These are phyloP conservation scores for Pseudopithomyces maydicus DNA, from an alignment of 2,329 filamentous ascomycete genomes.

Conservation along the genomic window DNA sequence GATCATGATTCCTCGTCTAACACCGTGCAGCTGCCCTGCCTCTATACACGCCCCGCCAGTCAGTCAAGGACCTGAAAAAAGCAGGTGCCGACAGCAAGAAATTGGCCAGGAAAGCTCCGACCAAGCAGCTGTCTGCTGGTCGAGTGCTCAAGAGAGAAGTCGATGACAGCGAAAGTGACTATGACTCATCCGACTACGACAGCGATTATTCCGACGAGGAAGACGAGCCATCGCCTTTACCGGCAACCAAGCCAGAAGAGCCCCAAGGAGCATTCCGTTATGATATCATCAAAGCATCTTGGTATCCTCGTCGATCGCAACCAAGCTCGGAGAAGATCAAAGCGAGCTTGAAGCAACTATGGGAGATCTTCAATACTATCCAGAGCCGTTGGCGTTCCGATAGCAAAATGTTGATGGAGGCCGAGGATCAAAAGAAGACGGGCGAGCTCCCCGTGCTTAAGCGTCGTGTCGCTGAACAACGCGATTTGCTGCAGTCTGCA, in stretches of 20 bases:
- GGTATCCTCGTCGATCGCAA: conserved; percentile 60
- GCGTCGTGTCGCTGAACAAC: conserved; percentile 62
- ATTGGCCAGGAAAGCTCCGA: conserved; percentile 38
- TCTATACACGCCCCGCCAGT: conserved; percentile 49
- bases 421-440: conserved; percentile 62
- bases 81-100: conserved; percentile 49
- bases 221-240: conserved; percentile 61
- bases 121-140: conserved; percentile 23
- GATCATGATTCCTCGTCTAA: conserved; percentile 22
- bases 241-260: conserved; percentile 57
- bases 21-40: conserved; percentile 45
- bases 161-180: conserved; percentile 52
- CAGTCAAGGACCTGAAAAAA: conserved; percentile 52
- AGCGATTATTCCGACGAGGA: conserved; percentile 59
- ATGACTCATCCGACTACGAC: conserved; percentile 56
- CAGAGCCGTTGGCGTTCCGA: conserved; percentile 67
- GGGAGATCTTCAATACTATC: conserved; percentile 64
- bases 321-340: conserved; percentile 59
- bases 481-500: conserved; percentile 61
- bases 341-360: conserved; percentile 60
- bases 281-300: conserved; percentile 65
- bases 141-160: conserved; percentile 34
- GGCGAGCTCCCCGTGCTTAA: conserved; percentile 60
- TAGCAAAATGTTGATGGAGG: conserved; percentile 60
- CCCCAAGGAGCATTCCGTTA: conserved; percentile 60